Base-by-base conservation (phyloP, 2,329 filamentous ascomycete species). In the Coleophoma eucalyptorum region DNA sequence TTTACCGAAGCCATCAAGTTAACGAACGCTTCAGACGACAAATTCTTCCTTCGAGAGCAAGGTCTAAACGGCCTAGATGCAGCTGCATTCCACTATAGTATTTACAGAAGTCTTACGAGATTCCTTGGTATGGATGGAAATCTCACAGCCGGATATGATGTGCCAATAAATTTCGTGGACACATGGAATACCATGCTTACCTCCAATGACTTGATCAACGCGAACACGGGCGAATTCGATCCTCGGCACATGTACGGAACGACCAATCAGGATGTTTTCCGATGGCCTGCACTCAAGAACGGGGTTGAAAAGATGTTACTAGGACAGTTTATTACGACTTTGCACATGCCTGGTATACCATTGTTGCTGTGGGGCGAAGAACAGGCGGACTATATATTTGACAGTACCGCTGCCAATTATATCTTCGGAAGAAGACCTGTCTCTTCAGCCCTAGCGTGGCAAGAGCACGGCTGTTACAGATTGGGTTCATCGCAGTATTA, bases 231-330 rank as follows among this genome's bases (percentile, higher is more conserved):
- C 32, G 65, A 77, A 48, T 82, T 83, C 54, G 83, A 86, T 57
- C 83, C 83, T 3, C 75, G 83, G 2, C 82, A 86, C 60, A 77
- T 86, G 74, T 85, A 78, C 59, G 83, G 82, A 45, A 75, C 77
- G 2, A 83, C 81, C 6, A 86, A 86, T 59, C 83, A 86, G 65
- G 83, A 86, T 61, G 80, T 86, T 7, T 81, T 86, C 58, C 73
- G 81, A 34, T 86, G 82, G 82, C 81, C 81, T 8, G 74, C 79
- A 10, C 69, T 86, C 20, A 68, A 71, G 35, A 74, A 80, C 51
- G 82, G 82, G 4, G 77, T 78, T 0, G 71, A 83, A 58, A 73
- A 78, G 42, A 77, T 81, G 61, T 67, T 84, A 6, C 65, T 85
- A 4, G 82, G 74, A 5, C 69, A 78, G 15, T 84, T 81, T 58